Conservation (phyloP, 2,329 filamentous ascomycete species). For the Alternaria hordeiaustralica region DNA sequence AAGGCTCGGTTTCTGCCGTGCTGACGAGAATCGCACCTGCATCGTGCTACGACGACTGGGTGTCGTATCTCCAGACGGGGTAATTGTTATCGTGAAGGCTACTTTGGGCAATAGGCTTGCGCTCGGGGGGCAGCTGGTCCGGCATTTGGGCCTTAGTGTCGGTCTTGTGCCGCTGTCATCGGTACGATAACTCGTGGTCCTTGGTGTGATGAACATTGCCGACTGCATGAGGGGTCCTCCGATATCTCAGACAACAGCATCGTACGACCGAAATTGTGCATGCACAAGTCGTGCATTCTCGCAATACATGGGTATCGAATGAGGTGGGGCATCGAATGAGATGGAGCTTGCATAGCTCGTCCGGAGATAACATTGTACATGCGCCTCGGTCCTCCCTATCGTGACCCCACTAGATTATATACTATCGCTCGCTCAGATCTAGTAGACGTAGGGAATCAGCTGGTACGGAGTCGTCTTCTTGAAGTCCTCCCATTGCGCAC, state of each 20-base stretch:
- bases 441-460: constrained; percentile 45
- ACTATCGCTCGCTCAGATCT: background rate
- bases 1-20: background rate
- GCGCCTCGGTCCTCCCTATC: background rate
- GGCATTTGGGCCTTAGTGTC: constrained; percentile 14
- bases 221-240: constrained; percentile 4
- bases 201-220: constrained; percentile 7
- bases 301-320: background rate
- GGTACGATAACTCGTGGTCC: background rate
- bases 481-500: constrained; percentile 49
- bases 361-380: background rate
- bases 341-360: background rate
- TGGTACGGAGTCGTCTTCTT: constrained; percentile 50
- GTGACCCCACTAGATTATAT: background rate
- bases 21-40: constrained; percentile 23
- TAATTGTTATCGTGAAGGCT: constrained; percentile 29
- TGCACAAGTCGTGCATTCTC: background rate
- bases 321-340: background rate
- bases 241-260: background rate
- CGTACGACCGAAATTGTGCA: background rate
- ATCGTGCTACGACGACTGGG: constrained; percentile 26
- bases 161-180: constrained; percentile 5
- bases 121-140: constrained; percentile 15
- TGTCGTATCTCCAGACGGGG: background rate
- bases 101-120: constrained; percentile 11